These are phyloP conservation scores for Aquilaria agallochum DNA, from an alignment of 441 rosid species.

Conservation along the genomic window DNA sequence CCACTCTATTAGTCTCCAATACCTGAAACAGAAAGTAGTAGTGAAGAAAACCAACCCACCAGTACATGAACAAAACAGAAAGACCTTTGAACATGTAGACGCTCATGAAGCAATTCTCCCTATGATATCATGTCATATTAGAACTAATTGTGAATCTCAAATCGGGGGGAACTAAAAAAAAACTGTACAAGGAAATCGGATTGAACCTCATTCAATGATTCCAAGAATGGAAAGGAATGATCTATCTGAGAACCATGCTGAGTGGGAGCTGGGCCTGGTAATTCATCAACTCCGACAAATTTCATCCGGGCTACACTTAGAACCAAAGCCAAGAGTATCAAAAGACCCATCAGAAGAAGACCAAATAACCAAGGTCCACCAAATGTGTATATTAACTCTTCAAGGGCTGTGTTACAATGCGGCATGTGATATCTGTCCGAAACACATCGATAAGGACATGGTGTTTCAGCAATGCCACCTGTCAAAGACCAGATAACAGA, in stretches of 20 bases:
- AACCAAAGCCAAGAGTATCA: constrained; percentile 88
- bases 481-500: constrained; percentile 20
- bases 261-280: constrained; percentile 91
- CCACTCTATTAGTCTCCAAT: constrained; percentile 97
- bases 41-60: constrained; percentile 1
- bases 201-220: constrained; percentile 93
- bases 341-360: constrained; percentile 85
- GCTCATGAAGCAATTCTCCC: not conserved
- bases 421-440: constrained; percentile 99
- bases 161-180: not conserved
- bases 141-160: not conserved
- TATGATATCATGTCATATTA: not conserved
- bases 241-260: constrained; percentile 94
- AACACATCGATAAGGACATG: constrained; percentile 88
- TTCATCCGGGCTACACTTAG: constrained; percentile 99
- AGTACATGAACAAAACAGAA: not conserved
- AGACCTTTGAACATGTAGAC: not conserved
- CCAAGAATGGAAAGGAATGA: constrained; percentile 98
- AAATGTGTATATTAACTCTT: constrained; percentile 96
- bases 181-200: constrained; percentile 13
- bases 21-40: constrained; percentile 47
- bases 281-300: constrained; percentile 95
- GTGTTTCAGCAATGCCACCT: constrained; percentile 94
- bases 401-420: constrained; percentile 94
- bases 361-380: constrained; percentile 99